Base-by-base conservation (phyloP, 352 stramenopile genomes). In the Peronospora destructor region DNA sequence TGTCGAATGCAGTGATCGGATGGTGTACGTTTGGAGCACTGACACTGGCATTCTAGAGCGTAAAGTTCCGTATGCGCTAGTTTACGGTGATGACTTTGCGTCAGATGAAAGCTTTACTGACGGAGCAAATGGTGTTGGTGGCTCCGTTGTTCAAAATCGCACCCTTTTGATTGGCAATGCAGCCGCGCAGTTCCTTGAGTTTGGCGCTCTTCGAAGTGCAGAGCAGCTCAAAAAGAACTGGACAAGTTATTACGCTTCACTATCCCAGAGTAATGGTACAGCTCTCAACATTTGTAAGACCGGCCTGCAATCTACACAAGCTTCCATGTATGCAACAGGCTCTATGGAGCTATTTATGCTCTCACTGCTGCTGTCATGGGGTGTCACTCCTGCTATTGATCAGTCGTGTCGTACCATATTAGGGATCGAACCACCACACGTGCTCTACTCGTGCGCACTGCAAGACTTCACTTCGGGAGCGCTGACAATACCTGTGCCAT, bases 11-110 rank as follows among this genome's bases (percentile, higher is more conserved):
- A 74, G 71, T 41, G 74, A 93, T 55, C 59, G 53, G 1, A 84
- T 90, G 72, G 68, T 87, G 26, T 86, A 88, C 33, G 71, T 93
- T 9, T 93, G 83, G 83, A 89, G 62, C 36, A 63, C 71, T 0
- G 72, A 87, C 14, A 90, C 77, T n/a, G 80, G 83, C 0, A 72
- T 91, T 19, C 35, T 93, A 0, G 83, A 93, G 46, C 73, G 82
- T 28, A 65, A 60, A 2, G 37, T 89, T 8, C 82, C 82, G 12
- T 54, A 41, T 14, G 72, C 71, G 7, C 42, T 92, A 14, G 35
- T 92, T 1, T 71, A 70, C 34, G 71, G 68, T 11, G 65, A 70
- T n/a, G 70, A 70, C 4, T 78, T 76, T 37, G 38, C 47, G 12
- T 53, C 41, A 11, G 13, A 23, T 5, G 61, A 71, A 35, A 51